phyloP scores from a whole-genome alignment of 139 green algal species.

The Chlorella sp. region DNA sequence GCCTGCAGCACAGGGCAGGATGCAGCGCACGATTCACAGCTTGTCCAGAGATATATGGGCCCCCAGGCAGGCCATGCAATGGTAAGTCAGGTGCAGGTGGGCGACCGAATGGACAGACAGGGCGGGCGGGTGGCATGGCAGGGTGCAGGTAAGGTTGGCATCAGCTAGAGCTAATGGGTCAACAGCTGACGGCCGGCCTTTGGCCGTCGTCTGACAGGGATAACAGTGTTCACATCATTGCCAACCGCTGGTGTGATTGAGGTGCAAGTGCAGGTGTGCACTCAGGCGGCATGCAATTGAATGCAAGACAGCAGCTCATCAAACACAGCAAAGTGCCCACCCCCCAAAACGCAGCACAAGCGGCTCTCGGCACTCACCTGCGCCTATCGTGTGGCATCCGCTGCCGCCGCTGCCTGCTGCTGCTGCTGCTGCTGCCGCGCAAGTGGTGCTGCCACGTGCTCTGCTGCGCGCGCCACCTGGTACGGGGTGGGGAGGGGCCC shows the following conservation, averaged over 20 bases:
- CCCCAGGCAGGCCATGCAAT: no score
- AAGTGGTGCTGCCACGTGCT: background rate
- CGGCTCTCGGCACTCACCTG: no score
- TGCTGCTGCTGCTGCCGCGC: background rate
- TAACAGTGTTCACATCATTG: constrained; percentile 63
- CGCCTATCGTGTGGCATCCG: background rate
- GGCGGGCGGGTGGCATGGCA: background rate
- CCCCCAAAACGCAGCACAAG: no score
- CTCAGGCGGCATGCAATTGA: background rate
- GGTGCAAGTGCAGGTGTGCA: constrained; percentile 31
- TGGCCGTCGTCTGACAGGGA: constrained; percentile 76
- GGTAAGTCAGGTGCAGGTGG: constrained; percentile 4
- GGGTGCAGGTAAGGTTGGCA: constrained; percentile 39
- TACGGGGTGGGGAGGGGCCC: constrained; percentile 45
- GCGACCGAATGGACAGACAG: background rate
- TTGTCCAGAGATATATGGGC: no score
- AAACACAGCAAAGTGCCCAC: no score
- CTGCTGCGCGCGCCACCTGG: constrained; percentile 28
- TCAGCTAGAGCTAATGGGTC: constrained; percentile 86
- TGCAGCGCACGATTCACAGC: no score
- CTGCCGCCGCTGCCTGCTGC: constrained; percentile 3
- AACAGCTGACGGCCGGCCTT: constrained; percentile 61
- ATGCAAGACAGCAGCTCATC: no score
- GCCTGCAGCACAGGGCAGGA: background rate
- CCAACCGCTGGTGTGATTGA: constrained; percentile 11